Evolutionary conservation across 305 asterid genomes (phyloP).

Genomic region (Fraxinus dipetala): DNA sequence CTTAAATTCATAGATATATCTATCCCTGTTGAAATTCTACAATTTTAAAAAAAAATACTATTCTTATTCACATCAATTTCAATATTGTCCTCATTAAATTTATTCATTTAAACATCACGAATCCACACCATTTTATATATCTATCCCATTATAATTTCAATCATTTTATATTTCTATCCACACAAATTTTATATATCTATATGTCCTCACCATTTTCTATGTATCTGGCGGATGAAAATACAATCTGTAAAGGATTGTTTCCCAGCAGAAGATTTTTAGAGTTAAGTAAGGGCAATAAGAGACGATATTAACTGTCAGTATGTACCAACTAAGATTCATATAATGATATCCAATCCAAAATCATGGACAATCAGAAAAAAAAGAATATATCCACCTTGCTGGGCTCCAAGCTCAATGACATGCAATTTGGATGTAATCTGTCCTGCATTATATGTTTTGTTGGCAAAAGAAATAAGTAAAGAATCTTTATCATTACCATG

Average conservation of each 20-base stretch:
- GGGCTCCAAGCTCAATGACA: constrained; percentile 45
- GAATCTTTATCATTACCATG: constrained; percentile 84
- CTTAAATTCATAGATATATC: no score
- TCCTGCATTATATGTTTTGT: constrained; percentile 73
- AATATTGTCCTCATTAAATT: no score
- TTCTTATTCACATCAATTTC: no score
- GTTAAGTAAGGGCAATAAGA: constrained; percentile 1
- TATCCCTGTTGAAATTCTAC: no score
- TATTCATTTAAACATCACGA: no score
- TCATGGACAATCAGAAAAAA: background rate
- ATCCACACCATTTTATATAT: no score
- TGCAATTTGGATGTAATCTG: constrained; percentile 35
- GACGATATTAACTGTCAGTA: background rate
- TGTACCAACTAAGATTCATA: background rate
- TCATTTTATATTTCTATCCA: no score
- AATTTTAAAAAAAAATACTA: no score
- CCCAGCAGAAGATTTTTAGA: constrained; percentile 43
- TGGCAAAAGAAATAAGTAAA: constrained; percentile 75
- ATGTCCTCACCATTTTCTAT: no score
- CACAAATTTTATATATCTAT: no score
- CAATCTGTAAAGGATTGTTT: constrained; percentile 60
- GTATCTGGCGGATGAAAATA: no score
- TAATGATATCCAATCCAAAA: constrained; percentile 2
- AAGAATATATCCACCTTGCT: constrained; percentile 56
- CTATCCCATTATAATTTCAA: no score